Base-by-base conservation (phyloP, 2,329 filamentous ascomycete species). In the Trichoderma sp. region DNA sequence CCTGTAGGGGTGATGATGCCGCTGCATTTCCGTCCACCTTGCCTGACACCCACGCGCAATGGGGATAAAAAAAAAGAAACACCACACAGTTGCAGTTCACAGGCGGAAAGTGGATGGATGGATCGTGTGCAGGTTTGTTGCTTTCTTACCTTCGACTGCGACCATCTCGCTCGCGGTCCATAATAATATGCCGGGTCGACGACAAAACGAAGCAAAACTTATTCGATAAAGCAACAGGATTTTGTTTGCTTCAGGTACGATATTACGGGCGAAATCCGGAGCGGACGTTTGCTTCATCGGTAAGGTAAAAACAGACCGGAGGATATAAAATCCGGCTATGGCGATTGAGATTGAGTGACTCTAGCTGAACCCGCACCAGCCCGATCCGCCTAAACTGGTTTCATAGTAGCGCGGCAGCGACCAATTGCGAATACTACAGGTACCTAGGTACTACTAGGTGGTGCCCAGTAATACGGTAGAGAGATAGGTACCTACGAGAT, bases 151-250 rank as follows among this genome's bases (percentile, higher is more conserved):
- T 77, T 57, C 77, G 72, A 61, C 72, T 72, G 56, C 73, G 69
- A 15, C 67, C 70, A 67, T 77, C 76, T 64, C 77, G 74, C 66
- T 78, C 77, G 59, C 77, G 76, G 66, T 78, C 75, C 76, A 78
- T 78, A 34, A 12, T 43, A 68, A 64, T 24, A 19, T 21, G n/a
- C 15, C 17, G 28, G 19, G 30, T 47, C 43, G 15, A 28, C 24
- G 17, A 47, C 43, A 10, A 14, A 3, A 24, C 21, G 34, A n/a
- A 54, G 30, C n/a, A 54, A 62, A 30, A 41, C 6, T 43, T 15
- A 43, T 17, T n/a, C 10, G 19, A 51, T 39, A 39, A 3, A 30
- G 1, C 47, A 10, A 26, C 10, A 47, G 30, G 34, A 39, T 14
- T n/a, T 60, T 28, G 47, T 28, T 50, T 51, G 30, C 34, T 39